Base-by-base conservation (phyloP, 2,329 filamentous ascomycete species). In the Colletotrichum tropicale region DNA sequence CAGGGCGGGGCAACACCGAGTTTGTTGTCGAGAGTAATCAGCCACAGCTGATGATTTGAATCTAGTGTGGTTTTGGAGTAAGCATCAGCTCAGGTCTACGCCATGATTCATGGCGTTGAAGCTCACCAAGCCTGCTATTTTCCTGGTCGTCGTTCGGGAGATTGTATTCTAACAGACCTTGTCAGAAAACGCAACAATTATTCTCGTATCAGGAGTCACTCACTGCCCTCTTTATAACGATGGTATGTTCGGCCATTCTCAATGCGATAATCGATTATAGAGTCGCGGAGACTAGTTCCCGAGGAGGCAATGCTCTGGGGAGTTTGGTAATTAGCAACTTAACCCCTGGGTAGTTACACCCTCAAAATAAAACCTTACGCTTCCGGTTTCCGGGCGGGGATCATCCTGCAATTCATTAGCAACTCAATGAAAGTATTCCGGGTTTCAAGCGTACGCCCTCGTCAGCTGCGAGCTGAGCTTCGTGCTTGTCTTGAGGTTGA, bases 1-100 rank as follows among this genome's bases (percentile, higher is more conserved):
- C 36, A 48, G 9, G 74, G 76, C 0, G 84, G 84, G 3, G 77
- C 79, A 0, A 80, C 34, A 24, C 77, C 82, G 12, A 66, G 24
- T 8, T 13, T 36, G 18, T 28, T 3, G 12, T 52, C 13, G 2
- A 66, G 13, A 7, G 62, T 66, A 26, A 66, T 36, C 5, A 38
- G 21, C n/a, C 61, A 38, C 36, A 38, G 15, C 36, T 38, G 36
- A 38, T 38, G 36, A 1, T 36, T 36, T 36, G 34, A 36, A 16
- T 36, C 34, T 36, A 13, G 15, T n/a, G n/a, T n/a, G n/a, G n/a
- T n/a, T n/a, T n/a, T n/a, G n/a, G n/a, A n/a, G n/a, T n/a, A n/a
- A n/a, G 34, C 34, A 36, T 36, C 34, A 36, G 5, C 2, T 36
- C 0, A 36, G 34, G 15, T 36, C 34, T 1, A 16, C 15, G 2